phyloP scores from a whole-genome alignment of 805 yeast genomes.

The Candida manassasensis region DNA sequence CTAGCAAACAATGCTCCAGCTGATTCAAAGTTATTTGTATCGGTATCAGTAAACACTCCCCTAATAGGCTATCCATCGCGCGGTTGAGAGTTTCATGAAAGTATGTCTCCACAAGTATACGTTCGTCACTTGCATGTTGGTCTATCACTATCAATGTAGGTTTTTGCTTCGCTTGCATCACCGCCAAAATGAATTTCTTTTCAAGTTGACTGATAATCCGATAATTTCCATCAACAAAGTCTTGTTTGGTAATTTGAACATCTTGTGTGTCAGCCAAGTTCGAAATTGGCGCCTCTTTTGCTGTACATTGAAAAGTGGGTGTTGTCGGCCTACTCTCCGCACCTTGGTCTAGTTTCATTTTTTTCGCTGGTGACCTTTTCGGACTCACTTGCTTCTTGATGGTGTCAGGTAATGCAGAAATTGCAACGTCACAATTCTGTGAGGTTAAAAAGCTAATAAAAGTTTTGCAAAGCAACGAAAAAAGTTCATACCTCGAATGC shows the following conservation, averaged over 20 bases:
- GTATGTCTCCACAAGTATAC: constrained; percentile 55
- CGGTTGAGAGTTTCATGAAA: constrained; percentile 32
- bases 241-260: constrained; percentile 13
- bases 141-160: constrained; percentile 47
- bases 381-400: constrained; percentile 4
- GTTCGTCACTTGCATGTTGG: constrained; percentile 85
- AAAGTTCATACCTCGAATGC: constrained; percentile 27
- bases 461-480: constrained; percentile 21
- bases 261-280: not conserved
- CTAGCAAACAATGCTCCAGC: constrained; percentile 10
- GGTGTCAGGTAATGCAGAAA: not conserved
- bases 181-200: constrained; percentile 55
- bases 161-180: constrained; percentile 8
- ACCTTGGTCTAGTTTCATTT: not conserved
- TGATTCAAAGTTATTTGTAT: not conserved
- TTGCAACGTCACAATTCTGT: constrained; percentile 4
- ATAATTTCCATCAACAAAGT: constrained; percentile 13
- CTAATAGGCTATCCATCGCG: constrained; percentile 12
- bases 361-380: not conserved
- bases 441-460: constrained; percentile 12
- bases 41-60: too few species aligned
- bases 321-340: not conserved
- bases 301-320: not conserved
- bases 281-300: not conserved
- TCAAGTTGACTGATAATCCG: constrained; percentile 56